These are phyloP conservation scores for Durusdinium trenchii DNA, from an alignment of 73 alveolate species.

Conservation along the genomic window DNA sequence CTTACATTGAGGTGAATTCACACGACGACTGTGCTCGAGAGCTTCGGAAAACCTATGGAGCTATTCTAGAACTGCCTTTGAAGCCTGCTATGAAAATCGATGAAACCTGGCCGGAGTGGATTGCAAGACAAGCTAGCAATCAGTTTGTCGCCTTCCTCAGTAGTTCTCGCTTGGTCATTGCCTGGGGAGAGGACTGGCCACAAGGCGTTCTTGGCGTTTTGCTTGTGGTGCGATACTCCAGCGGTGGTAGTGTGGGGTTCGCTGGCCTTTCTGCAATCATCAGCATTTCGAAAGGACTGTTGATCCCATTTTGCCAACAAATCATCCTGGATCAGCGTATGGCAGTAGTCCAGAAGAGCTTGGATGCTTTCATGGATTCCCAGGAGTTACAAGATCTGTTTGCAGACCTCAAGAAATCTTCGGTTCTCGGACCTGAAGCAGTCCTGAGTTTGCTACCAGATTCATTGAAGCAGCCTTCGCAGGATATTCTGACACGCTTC, in stretches of 20 bases:
- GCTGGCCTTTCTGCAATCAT: background rate
- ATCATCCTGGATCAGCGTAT: background rate
- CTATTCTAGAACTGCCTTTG: background rate
- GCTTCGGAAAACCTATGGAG: background rate
- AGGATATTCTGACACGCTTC: background rate
- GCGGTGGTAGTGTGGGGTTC: background rate
- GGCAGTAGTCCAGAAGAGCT: background rate
- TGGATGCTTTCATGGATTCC: background rate
- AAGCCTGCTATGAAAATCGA: background rate
- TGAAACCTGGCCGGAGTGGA: background rate
- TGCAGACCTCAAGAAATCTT: too few relatives aligned
- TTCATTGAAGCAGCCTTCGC: background rate
- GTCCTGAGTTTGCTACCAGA: too few relatives aligned
- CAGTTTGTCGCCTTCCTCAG: background rate
- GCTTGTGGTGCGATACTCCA: background rate
- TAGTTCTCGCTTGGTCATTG: constrained; percentile 32
- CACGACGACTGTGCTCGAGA: constrained; percentile 6
- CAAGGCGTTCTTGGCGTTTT: constrained; percentile 7
- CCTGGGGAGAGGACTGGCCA: constrained; percentile 18
- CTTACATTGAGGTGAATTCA: background rate
- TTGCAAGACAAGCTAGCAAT: background rate
- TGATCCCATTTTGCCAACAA: background rate
- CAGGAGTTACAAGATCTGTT: too few relatives aligned
- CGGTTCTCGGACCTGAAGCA: too few relatives aligned
- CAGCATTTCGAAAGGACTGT: constrained; percentile 5